Percentiles rank a stretch among this genome's conserved stretches.
Evolutionary conservation across 345 rosid species (phyloP).

Genomic region (Clausena lansium): DNA sequence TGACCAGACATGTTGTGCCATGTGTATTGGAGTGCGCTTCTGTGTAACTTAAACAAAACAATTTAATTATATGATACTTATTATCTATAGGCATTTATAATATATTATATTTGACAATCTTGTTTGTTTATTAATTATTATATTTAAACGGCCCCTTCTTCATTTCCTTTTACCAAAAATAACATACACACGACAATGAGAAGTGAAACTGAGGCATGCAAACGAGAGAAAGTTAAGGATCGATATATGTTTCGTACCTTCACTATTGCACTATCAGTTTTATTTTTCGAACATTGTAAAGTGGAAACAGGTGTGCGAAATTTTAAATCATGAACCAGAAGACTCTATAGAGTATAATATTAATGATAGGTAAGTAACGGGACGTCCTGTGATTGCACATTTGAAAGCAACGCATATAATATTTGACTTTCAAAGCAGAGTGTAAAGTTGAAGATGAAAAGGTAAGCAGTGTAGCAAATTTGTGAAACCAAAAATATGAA

Average conservation of each 20-base stretch:
- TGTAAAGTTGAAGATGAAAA: neutral
- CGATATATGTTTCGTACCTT: neutral
- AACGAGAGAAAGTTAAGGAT: neutral
- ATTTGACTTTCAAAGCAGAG: slow-evolving; percentile 21
- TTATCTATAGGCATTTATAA: neutral
- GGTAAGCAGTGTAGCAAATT: neutral
- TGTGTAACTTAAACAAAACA: no score
- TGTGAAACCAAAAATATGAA: slow-evolving; percentile 9
- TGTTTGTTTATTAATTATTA: neutral
- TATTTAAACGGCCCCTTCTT: neutral
- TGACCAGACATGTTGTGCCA: no score
- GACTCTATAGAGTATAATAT: neutral
- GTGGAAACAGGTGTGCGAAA: neutral
- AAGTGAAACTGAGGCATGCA: neutral
- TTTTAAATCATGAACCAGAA: neutral
- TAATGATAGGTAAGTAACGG: neutral
- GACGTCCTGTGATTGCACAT: slow-evolving; percentile 14
- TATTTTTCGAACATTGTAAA: no score
- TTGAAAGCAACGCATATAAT: slow-evolving; percentile 22
- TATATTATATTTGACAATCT: neutral
- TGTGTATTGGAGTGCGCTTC: no score
- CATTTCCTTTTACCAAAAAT: neutral
- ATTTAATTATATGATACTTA: neutral
- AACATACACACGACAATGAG: neutral
- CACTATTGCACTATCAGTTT: neutral